Evolutionary conservation across 225 moss, liverwort and hornwort genomes (phyloP).

Genomic region (Pseudoscleropodium purum): DNA sequence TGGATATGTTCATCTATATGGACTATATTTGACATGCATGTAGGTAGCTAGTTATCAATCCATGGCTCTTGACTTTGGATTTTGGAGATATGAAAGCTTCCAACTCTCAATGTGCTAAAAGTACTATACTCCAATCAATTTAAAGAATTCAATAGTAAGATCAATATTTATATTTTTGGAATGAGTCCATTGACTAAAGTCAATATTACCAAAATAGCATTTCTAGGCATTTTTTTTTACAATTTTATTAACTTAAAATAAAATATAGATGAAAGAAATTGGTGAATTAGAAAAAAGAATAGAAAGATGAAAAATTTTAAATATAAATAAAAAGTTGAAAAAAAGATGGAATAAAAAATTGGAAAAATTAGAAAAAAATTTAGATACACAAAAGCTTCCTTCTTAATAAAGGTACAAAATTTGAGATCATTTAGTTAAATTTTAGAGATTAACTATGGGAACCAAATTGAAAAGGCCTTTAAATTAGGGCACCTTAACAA

Average conservation of each 20-base stretch:
- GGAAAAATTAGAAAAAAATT: not conserved
- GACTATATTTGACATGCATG: not conserved
- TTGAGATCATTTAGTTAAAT: not conserved
- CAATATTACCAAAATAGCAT: not conserved
- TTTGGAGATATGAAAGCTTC: not conserved
- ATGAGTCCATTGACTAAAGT: not conserved
- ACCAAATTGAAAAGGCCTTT: not conserved
- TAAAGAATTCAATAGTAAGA: not conserved
- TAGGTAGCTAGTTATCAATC: too few relatives aligned
- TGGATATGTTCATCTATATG: not conserved
- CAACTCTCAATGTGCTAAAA: not conserved
- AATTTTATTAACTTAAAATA: not conserved
- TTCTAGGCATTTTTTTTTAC: accelerated
- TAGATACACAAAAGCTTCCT: not conserved
- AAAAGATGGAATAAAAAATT: too few relatives aligned
- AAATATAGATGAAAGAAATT: not conserved
- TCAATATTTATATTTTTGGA: not conserved
- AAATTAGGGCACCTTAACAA: not conserved
- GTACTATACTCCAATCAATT: not conserved
- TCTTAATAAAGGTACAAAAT: not conserved
- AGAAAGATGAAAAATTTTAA: not conserved
- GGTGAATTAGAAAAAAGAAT: not conserved
- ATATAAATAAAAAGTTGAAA: too few relatives aligned
- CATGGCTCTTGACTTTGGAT: too few relatives aligned
- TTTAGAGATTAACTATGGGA: not conserved